Conservation (phyloP, 345 rosid genomes). For the Atalantia buxifolia region DNA sequence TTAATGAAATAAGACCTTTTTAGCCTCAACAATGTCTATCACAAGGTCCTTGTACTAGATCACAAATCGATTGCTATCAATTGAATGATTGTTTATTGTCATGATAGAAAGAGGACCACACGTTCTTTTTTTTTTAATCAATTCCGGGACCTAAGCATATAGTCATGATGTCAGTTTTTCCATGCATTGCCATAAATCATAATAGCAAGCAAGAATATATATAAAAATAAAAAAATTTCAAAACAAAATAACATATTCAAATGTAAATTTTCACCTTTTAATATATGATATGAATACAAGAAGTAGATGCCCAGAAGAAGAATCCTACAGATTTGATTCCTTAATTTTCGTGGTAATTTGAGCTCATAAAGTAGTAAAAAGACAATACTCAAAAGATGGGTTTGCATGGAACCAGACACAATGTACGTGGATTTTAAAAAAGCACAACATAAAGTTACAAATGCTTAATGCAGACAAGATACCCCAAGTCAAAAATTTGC, state of each 20-base stretch:
- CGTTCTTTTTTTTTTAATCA: background rate
- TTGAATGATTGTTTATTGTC: too few species aligned
- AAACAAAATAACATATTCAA: too few species aligned
- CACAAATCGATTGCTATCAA: too few species aligned
- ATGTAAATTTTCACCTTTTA: too few species aligned
- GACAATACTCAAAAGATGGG: slow-evolving; percentile 33
- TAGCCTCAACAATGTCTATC: too few species aligned
- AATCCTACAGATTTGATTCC: slow-evolving; percentile 3
- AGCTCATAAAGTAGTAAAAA: slow-evolving; percentile 31
- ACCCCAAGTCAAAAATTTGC: background rate
- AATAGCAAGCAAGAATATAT: background rate
- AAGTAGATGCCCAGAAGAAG: background rate
- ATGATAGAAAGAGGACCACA: background rate
- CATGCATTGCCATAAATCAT: background rate
- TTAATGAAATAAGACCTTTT: too few species aligned
- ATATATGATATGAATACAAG: too few species aligned
- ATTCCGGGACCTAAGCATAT: background rate
- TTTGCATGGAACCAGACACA: slow-evolving; percentile 53
- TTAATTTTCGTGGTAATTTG: slow-evolving; percentile 25
- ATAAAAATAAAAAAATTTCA: too few species aligned
- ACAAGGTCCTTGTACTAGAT: too few species aligned
- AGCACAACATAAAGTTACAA: slow-evolving; percentile 7
- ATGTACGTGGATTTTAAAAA: slow-evolving; percentile 31
- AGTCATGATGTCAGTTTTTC: background rate
- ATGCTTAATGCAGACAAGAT: slow-evolving; percentile 7